phyloP scores from a whole-genome alignment of 371 early-diverging fungal species.

The Choanephora cucurbitarum region DNA sequence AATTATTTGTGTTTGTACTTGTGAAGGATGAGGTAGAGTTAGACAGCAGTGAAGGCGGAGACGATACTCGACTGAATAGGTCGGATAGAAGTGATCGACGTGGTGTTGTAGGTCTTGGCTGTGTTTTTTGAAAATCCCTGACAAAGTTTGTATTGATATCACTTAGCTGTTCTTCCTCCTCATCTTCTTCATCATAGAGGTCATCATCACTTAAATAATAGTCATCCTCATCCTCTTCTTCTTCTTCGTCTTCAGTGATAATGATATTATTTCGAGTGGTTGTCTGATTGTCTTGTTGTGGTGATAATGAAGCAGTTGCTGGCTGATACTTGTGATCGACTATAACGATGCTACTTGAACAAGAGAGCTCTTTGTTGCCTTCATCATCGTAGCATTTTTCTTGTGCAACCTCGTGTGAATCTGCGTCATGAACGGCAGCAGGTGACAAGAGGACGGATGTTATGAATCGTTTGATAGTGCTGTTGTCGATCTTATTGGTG shows the following conservation, averaged over 20 bases:
- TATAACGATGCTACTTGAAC: not conserved
- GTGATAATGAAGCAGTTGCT: not conserved
- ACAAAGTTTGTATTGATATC: conserved; percentile 16
- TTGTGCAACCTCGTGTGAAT: conserved; percentile 29
- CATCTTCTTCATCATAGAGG: conserved; percentile 18
- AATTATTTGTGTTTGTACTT: conserved; percentile 5
- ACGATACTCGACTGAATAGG: conserved; percentile 16
- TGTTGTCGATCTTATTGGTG: conserved; percentile 15
- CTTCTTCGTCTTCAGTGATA: conserved; percentile 5
- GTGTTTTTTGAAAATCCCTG: conserved; percentile 20
- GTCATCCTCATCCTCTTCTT: conserved; percentile 21
- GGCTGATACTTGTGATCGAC: conserved; percentile 1
- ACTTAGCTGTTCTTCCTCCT: conserved; percentile 24
- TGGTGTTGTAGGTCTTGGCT: conserved; percentile 22
- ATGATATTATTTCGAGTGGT: conserved; percentile 1
- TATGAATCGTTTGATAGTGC: conserved; percentile 21
- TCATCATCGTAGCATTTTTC: conserved; percentile 7
- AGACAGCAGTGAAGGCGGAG: conserved; percentile 20
- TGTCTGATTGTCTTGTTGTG: not conserved
- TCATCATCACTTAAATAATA: conserved; percentile 15
- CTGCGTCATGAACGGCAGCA: conserved; percentile 22
- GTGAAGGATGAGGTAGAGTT: conserved; percentile 20
- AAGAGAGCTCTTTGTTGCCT: not conserved
- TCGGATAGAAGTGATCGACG: conserved; percentile 29
- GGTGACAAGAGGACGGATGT: conserved; percentile 21